Base-by-base conservation (phyloP, 306 rosid species). In the Cicer arietinum region DNA sequence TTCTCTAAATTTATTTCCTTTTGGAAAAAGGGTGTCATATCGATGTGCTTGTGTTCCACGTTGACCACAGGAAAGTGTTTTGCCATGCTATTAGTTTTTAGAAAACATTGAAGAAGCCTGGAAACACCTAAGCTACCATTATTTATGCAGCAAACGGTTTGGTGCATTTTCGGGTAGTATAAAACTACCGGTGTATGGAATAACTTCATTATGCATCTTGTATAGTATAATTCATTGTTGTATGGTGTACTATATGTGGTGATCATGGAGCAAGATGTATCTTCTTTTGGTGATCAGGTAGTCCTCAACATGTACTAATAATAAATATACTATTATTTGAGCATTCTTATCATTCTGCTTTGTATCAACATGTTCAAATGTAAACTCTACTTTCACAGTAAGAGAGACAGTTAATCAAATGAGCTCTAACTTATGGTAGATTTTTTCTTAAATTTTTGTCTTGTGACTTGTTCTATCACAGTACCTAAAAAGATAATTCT, bases 1-100 rank as follows among this genome's bases (percentile, higher is more conserved):
- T 63, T 74, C 67, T 47, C 35, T 84, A 69, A 71, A 60, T 43
- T 61, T 51, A 74, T 44, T 48, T 30, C 17, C n/a, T 53, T 70
- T 20, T 17, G 1, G n/a, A 18, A 56, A 44, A 62, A 10, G 12
- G 7, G 30, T 56, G 76, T 41, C 46, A 48, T 22, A 14, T 45
- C 45, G 51, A 13, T 4, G 5, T 44, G 51, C 42, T 11, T 50
- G 50, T 79, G 42, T 43, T 57, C 77, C 58, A 10, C 6, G 9
- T 71, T 17, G 37, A 43, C 25, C 25, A 42, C 13, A 73, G 17
- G 7, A 42, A 41, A 80, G 30, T 81, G 20, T 35, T 56, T 43
- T 81, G 18, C 73, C 60, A 17, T 76, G 35, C 45, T 69, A 20
- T 59, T 14, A 8, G 50, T 54, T 80, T 46, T n/a, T 45, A 10